Percentiles rank a stretch among this genome's conserved stretches.
Conservation (phyloP, 768 basidiomycete genomes). For the Suillus americanus region DNA sequence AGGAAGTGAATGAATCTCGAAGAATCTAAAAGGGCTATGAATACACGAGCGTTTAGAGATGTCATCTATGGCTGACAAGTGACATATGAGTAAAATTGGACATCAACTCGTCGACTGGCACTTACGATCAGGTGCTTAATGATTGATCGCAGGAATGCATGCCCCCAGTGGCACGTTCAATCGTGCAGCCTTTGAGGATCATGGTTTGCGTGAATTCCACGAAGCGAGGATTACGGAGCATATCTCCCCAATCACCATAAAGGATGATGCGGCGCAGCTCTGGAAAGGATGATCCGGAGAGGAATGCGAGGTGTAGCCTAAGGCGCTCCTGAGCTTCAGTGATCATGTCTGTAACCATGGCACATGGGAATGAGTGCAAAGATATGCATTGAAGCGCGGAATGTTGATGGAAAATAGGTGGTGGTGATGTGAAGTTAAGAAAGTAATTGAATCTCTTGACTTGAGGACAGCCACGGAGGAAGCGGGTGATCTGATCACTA, state of each 20-base stretch:
- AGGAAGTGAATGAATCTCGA: not conserved
- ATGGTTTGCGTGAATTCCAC: constrained; percentile 30
- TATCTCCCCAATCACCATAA: constrained; percentile 53
- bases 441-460: constrained; percentile 57
- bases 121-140: not conserved
- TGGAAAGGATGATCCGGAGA: constrained; percentile 43
- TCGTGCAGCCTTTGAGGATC: constrained; percentile 29
- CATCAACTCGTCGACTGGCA: not conserved
- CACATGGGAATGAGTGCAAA: constrained; percentile 50
- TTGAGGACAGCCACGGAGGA: constrained; percentile 46
- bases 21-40: not conserved
- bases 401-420: constrained; percentile 25
- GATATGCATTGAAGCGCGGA: constrained; percentile 44
- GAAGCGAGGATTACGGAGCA: constrained; percentile 40
- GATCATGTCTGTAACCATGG: constrained; percentile 36
- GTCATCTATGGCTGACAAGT: not conserved
- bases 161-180: constrained; percentile 22
- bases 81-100: not conserved
- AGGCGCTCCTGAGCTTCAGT: constrained; percentile 40
- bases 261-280: constrained; percentile 45
- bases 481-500: constrained; percentile 43
- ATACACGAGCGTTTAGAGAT: not conserved
- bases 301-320: constrained; percentile 46
- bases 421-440: constrained; percentile 45
- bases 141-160: not conserved